A percentile compares a stretch with the other conserved stretches of the same genome.
Evolutionary conservation across 2,329 filamentous ascomycete species (phyloP).

Genomic region (Diplodia intermedia): DNA sequence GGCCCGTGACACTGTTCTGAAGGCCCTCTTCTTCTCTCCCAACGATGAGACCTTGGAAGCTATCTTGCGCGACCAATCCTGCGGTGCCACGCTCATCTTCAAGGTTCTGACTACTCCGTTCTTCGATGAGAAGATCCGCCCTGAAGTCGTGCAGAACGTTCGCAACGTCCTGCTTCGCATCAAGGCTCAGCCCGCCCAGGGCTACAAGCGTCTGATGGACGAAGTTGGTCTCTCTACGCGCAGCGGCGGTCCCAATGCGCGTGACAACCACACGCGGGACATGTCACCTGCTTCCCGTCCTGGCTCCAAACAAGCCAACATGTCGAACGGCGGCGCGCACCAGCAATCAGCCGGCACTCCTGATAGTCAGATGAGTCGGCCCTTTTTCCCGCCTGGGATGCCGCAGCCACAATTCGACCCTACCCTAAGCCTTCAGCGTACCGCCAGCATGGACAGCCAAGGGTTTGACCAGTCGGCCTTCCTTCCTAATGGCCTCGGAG

Average conservation of each 20-base stretch:
- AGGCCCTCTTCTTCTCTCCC: slow-evolving; percentile 89
- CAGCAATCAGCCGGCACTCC: slow-evolving; percentile 15
- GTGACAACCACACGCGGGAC: slow-evolving; percentile 39
- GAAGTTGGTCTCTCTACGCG: slow-evolving; percentile 85
- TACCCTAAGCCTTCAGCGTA: slow-evolving; percentile 52
- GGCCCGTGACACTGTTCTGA: slow-evolving; percentile 85
- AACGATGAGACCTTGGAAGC: slow-evolving; percentile 87
- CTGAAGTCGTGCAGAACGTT: slow-evolving; percentile 89
- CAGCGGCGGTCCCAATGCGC: slow-evolving; percentile 47
- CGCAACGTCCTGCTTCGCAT: slow-evolving; percentile 86
- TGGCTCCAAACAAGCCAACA: slow-evolving; percentile 44
- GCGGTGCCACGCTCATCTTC: slow-evolving; percentile 95
- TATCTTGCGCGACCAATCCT: slow-evolving; percentile 88
- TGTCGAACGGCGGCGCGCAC: slow-evolving; percentile 35
- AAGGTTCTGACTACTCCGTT: slow-evolving; percentile 98
- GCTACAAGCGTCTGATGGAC: slow-evolving; percentile 98
- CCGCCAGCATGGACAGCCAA: slow-evolving; percentile 58
- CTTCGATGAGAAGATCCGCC: slow-evolving; percentile 89
- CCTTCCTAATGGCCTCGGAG: slow-evolving; percentile 45
- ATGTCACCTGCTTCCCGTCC: slow-evolving; percentile 46
- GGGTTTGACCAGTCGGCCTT: slow-evolving; percentile 53
- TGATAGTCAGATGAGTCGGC: slow-evolving; percentile 42
- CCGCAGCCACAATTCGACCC: slow-evolving; percentile 47
- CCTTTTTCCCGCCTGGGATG: slow-evolving; percentile 46
- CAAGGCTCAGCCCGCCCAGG: slow-evolving; percentile 92